Base-by-base conservation (phyloP, 2,329 filamentous ascomycete genomes). In the Thielaviopsis populi region DNA sequence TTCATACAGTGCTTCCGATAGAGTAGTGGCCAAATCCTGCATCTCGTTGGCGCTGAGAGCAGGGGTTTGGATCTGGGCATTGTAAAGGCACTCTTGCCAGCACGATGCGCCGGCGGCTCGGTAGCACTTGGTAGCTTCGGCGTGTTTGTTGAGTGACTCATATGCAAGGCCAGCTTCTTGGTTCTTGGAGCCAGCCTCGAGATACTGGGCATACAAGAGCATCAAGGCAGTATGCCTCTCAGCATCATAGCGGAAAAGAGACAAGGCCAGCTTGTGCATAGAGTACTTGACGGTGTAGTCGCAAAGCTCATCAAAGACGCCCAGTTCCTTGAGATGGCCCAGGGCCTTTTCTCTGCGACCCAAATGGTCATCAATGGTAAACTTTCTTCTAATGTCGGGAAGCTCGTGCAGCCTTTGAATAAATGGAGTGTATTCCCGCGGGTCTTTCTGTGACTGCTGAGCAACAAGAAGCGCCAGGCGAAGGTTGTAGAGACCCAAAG, bases 401-500 rank as follows among this genome's bases (percentile, higher is more conserved):
- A 95, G 80, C 66, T 85, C 80, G 72, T 96, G 89, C 1, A 99
- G 80, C 42, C 85, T 85, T 71, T 96, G 91, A 61, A 99, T 83
- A 71, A 97, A 97, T 3, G 94, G 94, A 7, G 97, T 82, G 69
- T 99, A 99, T 73, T 99, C 94, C 69, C 91, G 80, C 1, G 94
- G 94, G 69, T 99, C 94, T 71, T 92, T 89, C 74, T 99, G 94
- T 0, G 91, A 94, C 71, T 96, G 91, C 71, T 99, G 94, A 0
- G 94, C 94, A 13, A 99, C 89, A 5, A 96, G 79, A 11, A 99
- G 79, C 2, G 92, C 86, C 7, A 99, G 83, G 11, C 96, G 90
- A 2, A 99, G 82, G 70, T 97, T 86, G 72, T 99, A 99, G 1
- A 97, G 78, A 0, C 91, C 91, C 1, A 99, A 79, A 0, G 94